Percentiles rank a stretch among this genome's conserved stretches.
phyloP scores from a whole-genome alignment of 2,329 filamentous ascomycete species.

The Mycogone perniciosa region DNA sequence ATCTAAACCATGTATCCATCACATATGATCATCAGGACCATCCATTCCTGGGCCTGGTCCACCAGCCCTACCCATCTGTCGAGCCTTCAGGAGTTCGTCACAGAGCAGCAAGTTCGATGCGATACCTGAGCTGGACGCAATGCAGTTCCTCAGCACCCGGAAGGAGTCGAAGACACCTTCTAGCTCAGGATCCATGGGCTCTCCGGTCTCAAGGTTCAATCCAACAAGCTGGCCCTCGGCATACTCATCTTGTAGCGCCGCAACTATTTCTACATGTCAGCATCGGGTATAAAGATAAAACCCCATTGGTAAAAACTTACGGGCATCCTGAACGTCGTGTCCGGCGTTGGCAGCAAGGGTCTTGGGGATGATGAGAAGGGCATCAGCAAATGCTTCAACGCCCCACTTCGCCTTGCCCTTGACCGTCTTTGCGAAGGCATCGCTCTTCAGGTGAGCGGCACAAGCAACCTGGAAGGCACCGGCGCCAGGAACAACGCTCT shows the following conservation, averaged over 20 bases:
- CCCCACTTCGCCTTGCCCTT: conserved; percentile 98
- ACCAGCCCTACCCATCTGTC: conserved; percentile 75
- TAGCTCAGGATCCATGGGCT: conserved; percentile 90
- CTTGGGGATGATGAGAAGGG: conserved; percentile 92
- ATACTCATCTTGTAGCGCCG: conserved; percentile 78
- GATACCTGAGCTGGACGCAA: conserved; percentile 91
- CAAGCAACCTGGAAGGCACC: conserved; percentile 96
- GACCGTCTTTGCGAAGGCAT: conserved; percentile 79
- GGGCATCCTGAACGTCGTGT: conserved; percentile 91
- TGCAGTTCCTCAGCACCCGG: conserved; percentile 85
- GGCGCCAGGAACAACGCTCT: conserved; percentile 87
- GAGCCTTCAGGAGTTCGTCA: conserved; percentile 93
- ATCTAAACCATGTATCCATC: conserved; percentile 31
- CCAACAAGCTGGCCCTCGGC: conserved; percentile 80
- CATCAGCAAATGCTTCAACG: conserved; percentile 90
- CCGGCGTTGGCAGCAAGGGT: conserved; percentile 93
- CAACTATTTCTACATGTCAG: conserved; percentile 50
- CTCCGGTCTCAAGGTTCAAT: conserved; percentile 76
- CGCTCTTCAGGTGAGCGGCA: conserved; percentile 77
- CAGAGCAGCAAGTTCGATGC: conserved; percentile 92
- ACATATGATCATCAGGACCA: conserved; percentile 49
- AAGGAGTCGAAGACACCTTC: conserved; percentile 95
- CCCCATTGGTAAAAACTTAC: conserved; percentile 48
- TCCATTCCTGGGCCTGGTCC: conserved; percentile 61
- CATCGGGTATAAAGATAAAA: background rate